Evolutionary conservation across 1,284 basidiomycete genomes (phyloP).

Genomic region (Cryptococcus hybrid): DNA sequence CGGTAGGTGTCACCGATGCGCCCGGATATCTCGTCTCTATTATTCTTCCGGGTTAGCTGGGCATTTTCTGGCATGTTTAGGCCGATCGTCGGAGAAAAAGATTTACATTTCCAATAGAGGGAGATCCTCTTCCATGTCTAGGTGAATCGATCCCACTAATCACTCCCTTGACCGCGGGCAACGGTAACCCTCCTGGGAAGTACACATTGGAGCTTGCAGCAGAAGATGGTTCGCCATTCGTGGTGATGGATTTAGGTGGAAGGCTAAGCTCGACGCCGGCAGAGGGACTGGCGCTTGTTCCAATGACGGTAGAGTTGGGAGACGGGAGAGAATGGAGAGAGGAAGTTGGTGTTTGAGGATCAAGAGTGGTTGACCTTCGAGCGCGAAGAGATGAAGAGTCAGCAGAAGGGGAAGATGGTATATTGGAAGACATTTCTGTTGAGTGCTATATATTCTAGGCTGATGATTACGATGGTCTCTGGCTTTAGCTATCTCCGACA

Average conservation of each 20-base stretch:
- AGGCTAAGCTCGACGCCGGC: neutral
- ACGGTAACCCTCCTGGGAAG: constrained; percentile 16
- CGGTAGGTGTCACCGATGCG: neutral
- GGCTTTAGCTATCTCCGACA: no score
- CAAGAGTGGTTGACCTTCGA: neutral
- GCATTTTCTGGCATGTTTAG: neutral
- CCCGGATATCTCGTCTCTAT: neutral
- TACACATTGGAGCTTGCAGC: neutral
- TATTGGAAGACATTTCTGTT: neutral
- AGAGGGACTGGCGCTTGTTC: neutral
- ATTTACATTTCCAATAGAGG: constrained; percentile 11
- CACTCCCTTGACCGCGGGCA: constrained; percentile 31
- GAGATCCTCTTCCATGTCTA: constrained; percentile 8
- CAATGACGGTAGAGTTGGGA: neutral
- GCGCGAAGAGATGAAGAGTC: neutral
- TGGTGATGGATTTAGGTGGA: neutral
- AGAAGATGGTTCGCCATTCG: neutral
- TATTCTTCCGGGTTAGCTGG: neutral
- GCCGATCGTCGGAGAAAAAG: neutral
- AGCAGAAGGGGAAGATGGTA: neutral
- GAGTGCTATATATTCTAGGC: no score
- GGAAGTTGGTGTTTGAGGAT: neutral
- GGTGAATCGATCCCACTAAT: constrained; percentile 24
- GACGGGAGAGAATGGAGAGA: neutral
- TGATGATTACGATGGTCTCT: no score